Evolutionary conservation across 495 filamentous ascomycete species (phyloP), one percentile per base, ranked within the genome.

Genomic region (Xylaria flabelliformis): DNA sequence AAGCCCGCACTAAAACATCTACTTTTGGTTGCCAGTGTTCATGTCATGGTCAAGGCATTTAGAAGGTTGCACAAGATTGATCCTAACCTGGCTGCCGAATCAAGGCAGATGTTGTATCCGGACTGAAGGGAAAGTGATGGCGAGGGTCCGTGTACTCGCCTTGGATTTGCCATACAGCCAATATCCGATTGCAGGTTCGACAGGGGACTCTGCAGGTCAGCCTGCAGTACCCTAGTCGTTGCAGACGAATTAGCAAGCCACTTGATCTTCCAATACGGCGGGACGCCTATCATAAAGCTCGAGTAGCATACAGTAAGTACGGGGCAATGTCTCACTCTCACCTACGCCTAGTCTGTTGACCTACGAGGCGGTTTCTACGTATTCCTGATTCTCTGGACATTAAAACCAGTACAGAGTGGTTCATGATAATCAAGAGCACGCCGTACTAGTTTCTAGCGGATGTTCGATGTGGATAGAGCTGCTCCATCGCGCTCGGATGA

Each of bases 181-280:
- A 56, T 29, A 58, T 69, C 53, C 26, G 39, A 64, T 39, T 51
- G 46, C 56, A 29, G 58, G 26, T 8, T 17, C 36, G 58, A 53
- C 68, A 70, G 68, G 56, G 67, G 41, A 53, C 39, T 61, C 42
- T 69, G 67, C 67, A 69, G 24, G 50, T 17, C 26, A 41, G 10
- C 41, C 26, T 69, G 67, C 67, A 69, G 44, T 12, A 19, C 55
- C 55, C 53, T 46, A 13, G 50, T 48, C 56, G 24, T 48, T 42
- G 53, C 55, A 46, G 53, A 48, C 53, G 51, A 46, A 69, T 46
- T 24, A 59, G 46, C 24, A n/a, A 69, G 34, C 67, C 53, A 46
- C 53, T 67, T 41, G 26, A 42, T 46, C 39, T 68, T 42, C 63
- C 32, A 19, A 67, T 67, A 26, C 19, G 64, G 44, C 44, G 48